Base-by-base conservation (phyloP, 1,284 basidiomycete species). In the Ganoderma boninense region DNA sequence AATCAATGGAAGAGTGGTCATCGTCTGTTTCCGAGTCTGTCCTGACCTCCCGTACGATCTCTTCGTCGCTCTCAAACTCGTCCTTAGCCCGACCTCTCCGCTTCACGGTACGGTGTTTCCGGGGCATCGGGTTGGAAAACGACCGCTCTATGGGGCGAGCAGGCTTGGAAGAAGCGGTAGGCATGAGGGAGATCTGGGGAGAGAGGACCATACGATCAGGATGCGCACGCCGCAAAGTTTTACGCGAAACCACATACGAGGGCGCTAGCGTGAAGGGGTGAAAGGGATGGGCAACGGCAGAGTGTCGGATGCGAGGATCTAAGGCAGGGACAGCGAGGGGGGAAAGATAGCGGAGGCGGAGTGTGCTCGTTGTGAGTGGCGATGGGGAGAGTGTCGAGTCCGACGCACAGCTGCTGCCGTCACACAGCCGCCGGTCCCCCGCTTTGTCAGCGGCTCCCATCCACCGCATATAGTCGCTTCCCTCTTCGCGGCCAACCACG, bases 11-110 rank as follows among this genome's bases (percentile, higher is more conserved):
- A 64, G 90, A 90, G 66, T 82, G 80, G 76, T 85, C 85, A 72
- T 88, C 85, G 72, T 90, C 91, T n/a, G 80, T 79, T 65, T 88
- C 84, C 14, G 91, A 90, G 79, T 93, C 92, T 43, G 91, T 89
- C 74, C 83, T 87, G 13, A 83, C 84, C 80, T 91, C 91, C 70
- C 92, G 85, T 81, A 87, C 88, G 70, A 94, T 85, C 80, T 93
- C 92, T 32, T 94, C 92, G 74, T 93, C 92, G 73, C 91, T 93
- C 67, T 88, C 89, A 42, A 89, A 82, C 40, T 82, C 86, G 69
- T 83, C 82, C 74, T 83, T 85, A 7, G 83, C 89, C 75, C 90
- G 86, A 59, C 90, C 90, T 75, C 92, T 80, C 70, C 86, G 81
- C 73, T 81, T 81, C 59, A 82, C 79, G 38, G 79, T 71, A 64